Evolutionary conservation across 2,329 filamentous ascomycete genomes (phyloP), one percentile per base, ranked within the genome.

Genomic region (Bipolaris zeicola): DNA sequence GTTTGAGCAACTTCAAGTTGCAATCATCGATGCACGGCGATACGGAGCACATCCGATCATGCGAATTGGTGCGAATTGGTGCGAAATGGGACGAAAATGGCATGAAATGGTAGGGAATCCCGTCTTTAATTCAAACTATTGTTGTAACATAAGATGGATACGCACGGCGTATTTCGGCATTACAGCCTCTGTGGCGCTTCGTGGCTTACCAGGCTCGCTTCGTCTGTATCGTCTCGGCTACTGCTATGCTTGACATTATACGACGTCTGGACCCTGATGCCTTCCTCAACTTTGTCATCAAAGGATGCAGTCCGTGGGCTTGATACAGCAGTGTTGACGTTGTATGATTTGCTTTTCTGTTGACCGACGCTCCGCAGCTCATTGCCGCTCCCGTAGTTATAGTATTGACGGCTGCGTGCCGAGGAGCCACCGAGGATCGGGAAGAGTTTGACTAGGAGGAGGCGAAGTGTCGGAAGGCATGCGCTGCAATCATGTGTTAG

Each of bases 391-490:
- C 68, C 67, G 39, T 68, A 70, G 45, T 68, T 64, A 33, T 66
- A 65, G 55, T 73, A 68, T 24, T 62, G 52, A 11, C 59, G 58
- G 13, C 64, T 65, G 36, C 64, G 64, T 28, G 52, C 58, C 3
- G 74, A 76, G 31, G 73, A 73, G 7, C 76, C 76, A 39, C 76
- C 68, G 1, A 75, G 38, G 24, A 66, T 57, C 16, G 77, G 77
- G 39, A 73, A 75, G 20, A 76, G 50, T 33, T 69, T 72, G 31
- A 75, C 70, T 6, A 79, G 65, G 6, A 79, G 59, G 4, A 75
- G 67, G 16, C 76, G 73, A 13, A 79, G 57, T 20, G 71, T 71
- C 1, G 78, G 78, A 60, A 80, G 74, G 61, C 78, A 79, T 10
- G 76, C 76, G 52, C 77, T 66, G 33, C 28, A 11, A 16, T 2